Evolutionary conservation across 2,329 filamentous ascomycete genomes (phyloP), one percentile per base, ranked within the genome.

Genomic region (Pseudocercospora fijiensis): DNA sequence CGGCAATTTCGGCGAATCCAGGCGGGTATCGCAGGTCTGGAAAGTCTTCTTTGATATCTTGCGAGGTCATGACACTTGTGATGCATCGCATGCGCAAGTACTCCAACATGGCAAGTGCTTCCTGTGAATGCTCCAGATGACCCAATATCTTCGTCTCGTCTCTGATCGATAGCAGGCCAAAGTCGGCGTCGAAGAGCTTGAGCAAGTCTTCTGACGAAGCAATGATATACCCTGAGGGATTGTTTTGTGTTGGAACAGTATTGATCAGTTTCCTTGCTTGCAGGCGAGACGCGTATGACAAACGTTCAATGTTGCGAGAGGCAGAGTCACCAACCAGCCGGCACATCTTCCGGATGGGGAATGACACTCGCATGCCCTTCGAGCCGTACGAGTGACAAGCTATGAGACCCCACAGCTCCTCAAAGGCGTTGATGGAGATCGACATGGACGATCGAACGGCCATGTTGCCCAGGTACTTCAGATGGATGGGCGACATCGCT

Each of bases 361-460:
- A 96, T 0, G 91, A 91, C 0, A 96, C 91, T n/a, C 92, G 85
- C 91, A 95, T 96, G 3, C 92, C 92, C 51, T 84, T 84, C 1
- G 77, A 67, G 0, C 90, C 92, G 70, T 96, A 96, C 0, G 89
- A 86, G 73, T 96, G 92, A 65, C 92, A 96, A 1, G 91, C 88
- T 45, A 96, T 92, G 27, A 96, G 79, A 0, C 92, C 93, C 93
- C 92, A 96, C 0, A 96, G 79, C 70, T 96, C 90, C 69, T 85
- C 83, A 70, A 96, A 95, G 0, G 90, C 90, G 67, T 92, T 95
- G 72, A 96, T 90, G 0, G 92, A 96, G 65, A 96, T 92, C 0
- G 92, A 96, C 92, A 96, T 96, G 67, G 91, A 96, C 0, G 91
- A 91, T n/a, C 92, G 87, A 0, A 96, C 92, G 7, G 88, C 89